Percentiles rank a stretch among this genome's conserved stretches.
Evolutionary conservation across 2,329 filamentous ascomycete species (phyloP).

Genomic region (Exophiala dermatitidis): DNA sequence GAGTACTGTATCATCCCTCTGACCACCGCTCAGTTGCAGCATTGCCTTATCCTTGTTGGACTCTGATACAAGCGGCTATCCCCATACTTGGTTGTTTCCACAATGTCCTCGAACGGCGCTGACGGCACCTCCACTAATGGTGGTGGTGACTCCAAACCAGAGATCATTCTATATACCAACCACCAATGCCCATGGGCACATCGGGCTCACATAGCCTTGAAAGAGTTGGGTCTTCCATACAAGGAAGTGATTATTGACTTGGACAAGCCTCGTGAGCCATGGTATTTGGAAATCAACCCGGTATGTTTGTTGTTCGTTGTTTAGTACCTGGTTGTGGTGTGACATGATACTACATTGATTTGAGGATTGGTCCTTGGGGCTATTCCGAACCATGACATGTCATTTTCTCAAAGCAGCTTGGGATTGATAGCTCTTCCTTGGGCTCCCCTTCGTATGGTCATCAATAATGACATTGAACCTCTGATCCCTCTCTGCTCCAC

Average conservation of each 20-base stretch:
- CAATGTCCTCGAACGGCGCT: neutral
- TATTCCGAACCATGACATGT: neutral
- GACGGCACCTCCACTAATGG: neutral
- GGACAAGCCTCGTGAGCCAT: conserved; percentile 57
- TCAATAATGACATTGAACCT: neutral
- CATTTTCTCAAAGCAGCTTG: neutral
- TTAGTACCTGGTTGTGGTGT: neutral
- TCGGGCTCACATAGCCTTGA: conserved; percentile 64
- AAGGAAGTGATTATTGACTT: conserved; percentile 70
- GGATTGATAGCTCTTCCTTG: neutral
- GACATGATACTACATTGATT: too few relatives aligned
- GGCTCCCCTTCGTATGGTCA: neutral
- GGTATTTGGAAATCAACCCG: conserved; percentile 68
- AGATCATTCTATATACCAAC: conserved; percentile 65
- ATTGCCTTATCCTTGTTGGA: neutral
- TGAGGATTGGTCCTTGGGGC: too few relatives aligned
- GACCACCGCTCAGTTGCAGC: neutral
- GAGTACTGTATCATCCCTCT: neutral
- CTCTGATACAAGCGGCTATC: too few relatives aligned
- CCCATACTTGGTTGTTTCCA: neutral
- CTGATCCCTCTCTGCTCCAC: conserved; percentile 1
- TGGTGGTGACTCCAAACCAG: conserved; percentile 28
- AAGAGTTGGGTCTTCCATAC: conserved; percentile 58
- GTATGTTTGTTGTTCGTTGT: conserved; percentile 37
- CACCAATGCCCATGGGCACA: conserved; percentile 66